These are phyloP conservation scores for Pouteria glomerata DNA, from an alignment of 148 eudicot genomes.

Conservation along the genomic window DNA sequence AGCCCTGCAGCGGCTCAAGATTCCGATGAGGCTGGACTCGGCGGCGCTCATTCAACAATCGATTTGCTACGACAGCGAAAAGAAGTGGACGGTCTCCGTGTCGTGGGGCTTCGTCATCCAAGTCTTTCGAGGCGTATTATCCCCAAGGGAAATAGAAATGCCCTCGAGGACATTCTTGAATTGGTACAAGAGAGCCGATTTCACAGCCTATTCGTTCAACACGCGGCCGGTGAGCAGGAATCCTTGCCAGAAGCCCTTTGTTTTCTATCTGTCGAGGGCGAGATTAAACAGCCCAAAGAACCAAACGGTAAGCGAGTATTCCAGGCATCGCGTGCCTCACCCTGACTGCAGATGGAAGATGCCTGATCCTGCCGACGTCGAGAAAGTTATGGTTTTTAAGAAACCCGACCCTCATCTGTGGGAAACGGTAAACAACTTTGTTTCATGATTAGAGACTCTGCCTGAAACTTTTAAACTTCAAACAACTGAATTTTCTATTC, in stretches of 20 bases:
- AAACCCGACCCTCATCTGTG: constrained; percentile 71
- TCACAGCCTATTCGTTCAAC: constrained; percentile 81
- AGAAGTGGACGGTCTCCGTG: constrained; percentile 74
- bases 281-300: constrained; percentile 31
- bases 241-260: constrained; percentile 80
- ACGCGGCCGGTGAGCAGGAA: constrained; percentile 72
- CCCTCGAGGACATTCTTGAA: constrained; percentile 91
- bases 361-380: constrained; percentile 49
- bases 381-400: constrained; percentile 54
- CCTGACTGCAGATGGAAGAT: constrained; percentile 67
- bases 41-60: constrained; percentile 87
- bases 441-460: too few relatives aligned
- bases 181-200: constrained; percentile 84
- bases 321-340: constrained; percentile 44
- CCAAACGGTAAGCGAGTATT: constrained; percentile 61
- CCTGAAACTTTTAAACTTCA: too few relatives aligned
- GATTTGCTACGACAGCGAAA: constrained; percentile 57
- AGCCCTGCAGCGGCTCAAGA: constrained; percentile 44
- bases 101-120: constrained; percentile 93
- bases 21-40: constrained; percentile 76
- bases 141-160: constrained; percentile 88
- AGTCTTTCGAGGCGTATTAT: constrained; percentile 64
- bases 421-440: constrained; percentile 76
- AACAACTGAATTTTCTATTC: too few relatives aligned
- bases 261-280: constrained; percentile 57